Evolutionary conservation across 495 filamentous ascomycete genomes (phyloP).

Genomic region (Acidiella bohemica): DNA sequence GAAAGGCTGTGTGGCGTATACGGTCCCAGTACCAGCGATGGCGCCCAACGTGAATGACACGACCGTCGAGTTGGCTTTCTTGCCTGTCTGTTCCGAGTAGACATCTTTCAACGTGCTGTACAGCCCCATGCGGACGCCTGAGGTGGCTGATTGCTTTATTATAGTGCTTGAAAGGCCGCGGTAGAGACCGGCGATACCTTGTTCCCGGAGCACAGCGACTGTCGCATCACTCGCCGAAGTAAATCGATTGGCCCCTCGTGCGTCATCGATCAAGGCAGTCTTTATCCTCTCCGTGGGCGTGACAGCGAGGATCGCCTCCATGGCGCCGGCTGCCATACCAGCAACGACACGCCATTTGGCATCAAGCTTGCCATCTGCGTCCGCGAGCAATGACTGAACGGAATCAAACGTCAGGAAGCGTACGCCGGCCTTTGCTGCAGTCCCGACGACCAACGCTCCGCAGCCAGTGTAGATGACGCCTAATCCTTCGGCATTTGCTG

Average conservation of each 20-base stretch:
- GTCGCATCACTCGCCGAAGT: background rate
- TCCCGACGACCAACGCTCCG: background rate
- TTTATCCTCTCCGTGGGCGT: background rate
- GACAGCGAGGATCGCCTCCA: background rate
- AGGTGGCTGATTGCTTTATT: background rate
- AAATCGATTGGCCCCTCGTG: background rate
- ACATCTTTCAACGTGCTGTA: background rate
- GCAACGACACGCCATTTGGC: background rate
- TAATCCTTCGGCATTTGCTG: background rate
- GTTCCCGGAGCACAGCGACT: background rate
- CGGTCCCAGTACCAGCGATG: background rate
- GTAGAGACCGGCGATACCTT: background rate
- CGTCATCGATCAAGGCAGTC: background rate
- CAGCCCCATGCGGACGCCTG: background rate
- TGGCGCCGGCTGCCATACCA: background rate
- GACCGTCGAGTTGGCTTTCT: background rate
- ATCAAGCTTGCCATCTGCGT: background rate
- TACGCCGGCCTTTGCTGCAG: background rate
- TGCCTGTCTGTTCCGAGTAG: background rate
- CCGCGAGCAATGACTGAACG: background rate
- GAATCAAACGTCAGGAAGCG: background rate
- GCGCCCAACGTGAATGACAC: background rate
- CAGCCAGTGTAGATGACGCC: background rate
- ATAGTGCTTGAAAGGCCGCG: background rate
- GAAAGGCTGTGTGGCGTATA: background rate